Conservation (phyloP, 1,284 basidiomycete genomes). For the Cryptococcus sp. region DNA sequence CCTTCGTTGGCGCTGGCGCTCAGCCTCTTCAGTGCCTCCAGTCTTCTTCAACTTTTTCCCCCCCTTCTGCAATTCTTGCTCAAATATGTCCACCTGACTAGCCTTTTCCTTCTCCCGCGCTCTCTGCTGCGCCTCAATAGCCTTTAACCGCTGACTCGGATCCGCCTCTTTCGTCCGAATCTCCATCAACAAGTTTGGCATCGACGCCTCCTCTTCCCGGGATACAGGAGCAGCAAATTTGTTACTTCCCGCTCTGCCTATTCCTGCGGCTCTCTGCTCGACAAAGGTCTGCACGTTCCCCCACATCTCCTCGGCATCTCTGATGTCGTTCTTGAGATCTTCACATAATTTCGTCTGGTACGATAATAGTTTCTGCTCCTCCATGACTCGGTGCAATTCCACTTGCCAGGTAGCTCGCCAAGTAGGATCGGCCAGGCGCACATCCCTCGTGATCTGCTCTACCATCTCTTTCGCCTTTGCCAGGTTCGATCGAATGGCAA, state of each 20-base stretch:
- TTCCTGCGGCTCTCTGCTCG: conserved; percentile 62
- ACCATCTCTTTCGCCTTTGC: conserved; percentile 70
- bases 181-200: conserved; percentile 71
- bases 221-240: conserved; percentile 22
- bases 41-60: conserved; percentile 88
- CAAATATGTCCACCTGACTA: conserved; percentile 64
- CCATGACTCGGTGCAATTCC: conserved; percentile 93
- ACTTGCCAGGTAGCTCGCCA: conserved; percentile 99
- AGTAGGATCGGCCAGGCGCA: conserved; percentile 87
- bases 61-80: conserved; percentile 70
- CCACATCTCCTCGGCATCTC: conserved; percentile 79
- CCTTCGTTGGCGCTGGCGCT: conserved; percentile 76
- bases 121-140: conserved; percentile 83
- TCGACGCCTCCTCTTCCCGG: conserved; percentile 57
- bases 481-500: conserved; percentile 73
- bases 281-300: conserved; percentile 86
- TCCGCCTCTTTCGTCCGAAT: conserved; percentile 80
- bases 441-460: conserved; percentile 76
- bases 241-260: conserved; percentile 30
- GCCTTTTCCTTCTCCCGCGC: conserved; percentile 73
- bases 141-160: conserved; percentile 76
- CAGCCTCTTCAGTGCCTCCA: conserved; percentile 87
- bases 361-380: conserved; percentile 91
- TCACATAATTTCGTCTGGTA: conserved; percentile 88
- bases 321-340: conserved; percentile 88